A percentile compares a stretch with the other conserved stretches of the same genome.
phyloP scores from a whole-genome alignment of 108 stramenopile species.

The Nitzschia sp. region DNA sequence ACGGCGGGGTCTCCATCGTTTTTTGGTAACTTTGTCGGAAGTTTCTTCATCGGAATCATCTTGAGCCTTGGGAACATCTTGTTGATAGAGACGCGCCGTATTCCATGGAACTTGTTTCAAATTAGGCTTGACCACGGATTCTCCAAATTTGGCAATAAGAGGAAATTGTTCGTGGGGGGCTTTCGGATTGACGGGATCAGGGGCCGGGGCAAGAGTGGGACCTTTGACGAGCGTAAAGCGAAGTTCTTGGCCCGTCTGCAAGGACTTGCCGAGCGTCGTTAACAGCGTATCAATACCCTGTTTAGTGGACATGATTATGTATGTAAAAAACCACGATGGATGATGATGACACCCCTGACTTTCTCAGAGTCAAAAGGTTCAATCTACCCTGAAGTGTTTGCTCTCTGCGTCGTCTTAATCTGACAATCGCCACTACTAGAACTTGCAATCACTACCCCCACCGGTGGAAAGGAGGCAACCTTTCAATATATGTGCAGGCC shows the following conservation, averaged over 20 bases:
- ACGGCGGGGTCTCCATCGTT: slow-evolving; percentile 60
- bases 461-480: too few species aligned
- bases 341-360: too few species aligned
- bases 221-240: slow-evolving; percentile 53
- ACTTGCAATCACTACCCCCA: too few species aligned
- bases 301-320: too few species aligned
- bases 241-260: slow-evolving; percentile 40
- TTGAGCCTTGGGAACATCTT: slow-evolving; percentile 79
- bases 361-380: too few species aligned
- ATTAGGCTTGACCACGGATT: slow-evolving; percentile 63
- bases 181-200: slow-evolving; percentile 53
- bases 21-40: slow-evolving; percentile 47
- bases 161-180: slow-evolving; percentile 66
- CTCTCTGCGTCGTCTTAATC: too few species aligned
- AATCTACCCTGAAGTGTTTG: too few species aligned
- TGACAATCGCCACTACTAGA: too few species aligned
- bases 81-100: slow-evolving; percentile 70
- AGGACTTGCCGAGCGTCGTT: slow-evolving; percentile 29
- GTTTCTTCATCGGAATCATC: slow-evolving; percentile 67
- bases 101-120: slow-evolving; percentile 49
- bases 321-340: too few species aligned
- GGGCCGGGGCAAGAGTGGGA: slow-evolving; percentile 8
- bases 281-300: slow-evolving; percentile 47
- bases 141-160: slow-evolving; percentile 71
- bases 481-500: too few species aligned